These are phyloP conservation scores for Chaetomium fimeti DNA, from an alignment of 495 filamentous ascomycete species.

Conservation along the genomic window DNA sequence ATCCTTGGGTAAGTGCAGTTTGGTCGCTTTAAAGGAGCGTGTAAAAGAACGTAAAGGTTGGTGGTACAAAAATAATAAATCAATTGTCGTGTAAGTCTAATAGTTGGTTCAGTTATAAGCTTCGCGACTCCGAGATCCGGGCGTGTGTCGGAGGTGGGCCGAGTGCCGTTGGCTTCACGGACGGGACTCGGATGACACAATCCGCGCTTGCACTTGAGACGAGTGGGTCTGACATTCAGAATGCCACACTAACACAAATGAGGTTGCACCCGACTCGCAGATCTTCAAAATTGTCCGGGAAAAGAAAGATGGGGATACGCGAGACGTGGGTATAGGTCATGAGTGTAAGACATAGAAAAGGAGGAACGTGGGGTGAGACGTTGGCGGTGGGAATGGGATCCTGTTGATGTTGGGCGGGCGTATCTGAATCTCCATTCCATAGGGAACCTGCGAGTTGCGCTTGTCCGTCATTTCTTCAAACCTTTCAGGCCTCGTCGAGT, in stretches of 20 bases:
- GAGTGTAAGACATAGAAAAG: too few species aligned
- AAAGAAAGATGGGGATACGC: background rate
- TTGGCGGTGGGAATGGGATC: too few species aligned
- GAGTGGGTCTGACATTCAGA: constrained; percentile 8
- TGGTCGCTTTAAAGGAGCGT: background rate
- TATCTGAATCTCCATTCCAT: too few species aligned
- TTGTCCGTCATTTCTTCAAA: too few species aligned
- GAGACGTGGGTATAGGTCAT: too few species aligned
- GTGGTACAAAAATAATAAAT: background rate
- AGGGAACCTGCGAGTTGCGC: too few species aligned
- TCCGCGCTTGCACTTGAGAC: constrained; percentile 16
- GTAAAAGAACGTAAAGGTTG: background rate
- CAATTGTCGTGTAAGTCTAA: background rate
- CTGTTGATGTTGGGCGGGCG: too few species aligned
- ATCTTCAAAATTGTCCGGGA: background rate
- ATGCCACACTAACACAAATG: background rate
- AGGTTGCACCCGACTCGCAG: background rate
- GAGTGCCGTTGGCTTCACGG: constrained; percentile 11
- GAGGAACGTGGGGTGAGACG: too few species aligned
- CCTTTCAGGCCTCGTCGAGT: too few species aligned
- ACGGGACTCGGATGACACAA: constrained; percentile 25
- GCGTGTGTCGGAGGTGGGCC: constrained; percentile 1
- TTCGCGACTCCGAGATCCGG: constrained; percentile 6
- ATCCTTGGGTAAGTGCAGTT: background rate
- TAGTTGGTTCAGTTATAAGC: background rate